phyloP scores from a whole-genome alignment of 345 rosid genomes.

The Populus ilicifolia region DNA sequence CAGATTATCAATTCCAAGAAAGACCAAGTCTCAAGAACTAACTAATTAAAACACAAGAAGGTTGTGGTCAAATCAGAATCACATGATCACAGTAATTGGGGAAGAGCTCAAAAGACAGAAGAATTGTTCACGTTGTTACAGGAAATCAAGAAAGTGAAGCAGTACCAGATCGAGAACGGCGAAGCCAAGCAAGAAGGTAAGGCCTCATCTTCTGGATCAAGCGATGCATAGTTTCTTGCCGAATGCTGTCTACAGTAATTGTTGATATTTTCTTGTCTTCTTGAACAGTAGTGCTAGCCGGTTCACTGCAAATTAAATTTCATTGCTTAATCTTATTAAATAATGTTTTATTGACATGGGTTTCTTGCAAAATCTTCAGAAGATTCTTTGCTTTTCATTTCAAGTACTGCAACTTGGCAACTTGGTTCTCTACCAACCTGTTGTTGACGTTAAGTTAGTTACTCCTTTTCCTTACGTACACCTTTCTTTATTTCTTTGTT shows the following conservation, averaged over 20 bases:
- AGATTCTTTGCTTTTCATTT: neutral
- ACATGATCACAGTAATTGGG: neutral
- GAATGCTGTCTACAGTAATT: no score
- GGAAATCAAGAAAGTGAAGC: neutral
- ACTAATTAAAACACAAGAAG: neutral
- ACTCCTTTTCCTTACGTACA: no score
- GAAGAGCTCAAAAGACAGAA: neutral
- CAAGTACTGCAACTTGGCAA: neutral
- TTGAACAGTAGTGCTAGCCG: neutral
- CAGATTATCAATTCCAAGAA: constrained; percentile 4
- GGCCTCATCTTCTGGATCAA: constrained; percentile 55
- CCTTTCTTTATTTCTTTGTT: no score
- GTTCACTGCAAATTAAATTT: no score
- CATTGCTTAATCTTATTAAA: no score
- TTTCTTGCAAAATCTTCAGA: no score
- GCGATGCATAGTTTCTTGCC: constrained; percentile 28
- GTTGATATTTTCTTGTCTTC: neutral
- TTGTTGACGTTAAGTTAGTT: neutral
- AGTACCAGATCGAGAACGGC: constrained; percentile 69
- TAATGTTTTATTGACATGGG: no score
- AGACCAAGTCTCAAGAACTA: neutral
- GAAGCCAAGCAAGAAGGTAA: constrained; percentile 61
- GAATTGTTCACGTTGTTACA: neutral
- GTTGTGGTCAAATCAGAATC: neutral
- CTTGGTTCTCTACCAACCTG: neutral